phyloP scores from a whole-genome alignment of 2,329 filamentous ascomycete genomes.

The Macroventuria anomochaeta region DNA sequence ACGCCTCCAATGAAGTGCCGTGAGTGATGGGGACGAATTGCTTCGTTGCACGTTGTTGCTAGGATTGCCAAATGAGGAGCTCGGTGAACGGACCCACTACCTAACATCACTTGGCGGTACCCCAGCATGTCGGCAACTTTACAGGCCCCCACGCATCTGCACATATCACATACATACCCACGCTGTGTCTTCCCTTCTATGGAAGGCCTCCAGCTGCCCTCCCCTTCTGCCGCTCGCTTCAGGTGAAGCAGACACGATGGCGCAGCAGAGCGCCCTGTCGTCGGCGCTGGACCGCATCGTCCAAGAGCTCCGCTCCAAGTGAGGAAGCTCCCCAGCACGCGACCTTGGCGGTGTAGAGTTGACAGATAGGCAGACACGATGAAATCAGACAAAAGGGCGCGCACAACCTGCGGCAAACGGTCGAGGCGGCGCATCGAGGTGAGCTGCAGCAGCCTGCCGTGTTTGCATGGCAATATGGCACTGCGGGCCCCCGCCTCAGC shows the following conservation, averaged over 20 bases:
- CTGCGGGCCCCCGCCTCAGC: conserved; percentile 19
- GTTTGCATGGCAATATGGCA: not conserved
- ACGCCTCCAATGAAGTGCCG: too few relatives aligned
- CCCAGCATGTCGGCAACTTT: conserved; percentile 16
- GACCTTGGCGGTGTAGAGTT: not conserved
- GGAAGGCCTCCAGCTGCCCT: conserved; percentile 34
- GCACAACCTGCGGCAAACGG: conserved; percentile 51
- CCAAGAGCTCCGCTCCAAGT: conserved; percentile 64
- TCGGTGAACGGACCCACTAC: conserved; percentile 14
- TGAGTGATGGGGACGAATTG: too few relatives aligned
- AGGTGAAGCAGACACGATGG: conserved; percentile 48
- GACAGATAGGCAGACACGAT: conserved; percentile 48
- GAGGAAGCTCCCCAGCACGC: conserved; percentile 25
- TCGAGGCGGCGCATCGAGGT: conserved; percentile 57
- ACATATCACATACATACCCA: not conserved
- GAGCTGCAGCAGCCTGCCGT: conserved; percentile 23
- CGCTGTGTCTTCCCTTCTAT: conserved; percentile 38
- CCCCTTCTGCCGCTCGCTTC: conserved; percentile 40
- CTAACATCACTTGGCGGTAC: conserved; percentile 4
- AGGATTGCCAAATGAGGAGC: conserved; percentile 8
- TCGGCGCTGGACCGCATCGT: conserved; percentile 61
- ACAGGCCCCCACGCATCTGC: not conserved
- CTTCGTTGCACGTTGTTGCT: too few relatives aligned
- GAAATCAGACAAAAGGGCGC: conserved; percentile 54
- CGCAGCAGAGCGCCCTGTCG: conserved; percentile 43